phyloP scores from a whole-genome alignment of 2,329 filamentous ascomycete species.

The Claviceps arundinis region DNA sequence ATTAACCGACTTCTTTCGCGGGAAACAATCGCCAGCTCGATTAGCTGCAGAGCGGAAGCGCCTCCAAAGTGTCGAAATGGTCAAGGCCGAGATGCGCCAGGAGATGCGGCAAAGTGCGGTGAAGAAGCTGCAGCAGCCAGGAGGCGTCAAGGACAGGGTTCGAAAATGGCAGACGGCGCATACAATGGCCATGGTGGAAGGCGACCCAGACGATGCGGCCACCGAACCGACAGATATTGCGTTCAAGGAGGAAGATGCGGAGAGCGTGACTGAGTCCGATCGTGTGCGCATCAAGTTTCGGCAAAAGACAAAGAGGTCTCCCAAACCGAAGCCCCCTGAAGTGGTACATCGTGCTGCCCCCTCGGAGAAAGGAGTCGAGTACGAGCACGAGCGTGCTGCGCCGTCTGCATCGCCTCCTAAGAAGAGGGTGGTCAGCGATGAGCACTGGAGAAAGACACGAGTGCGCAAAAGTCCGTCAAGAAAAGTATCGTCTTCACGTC shows the following conservation, averaged over 20 bases:
- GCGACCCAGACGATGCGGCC: slow-evolving; percentile 36
- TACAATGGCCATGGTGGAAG: slow-evolving; percentile 46
- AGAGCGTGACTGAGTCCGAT: slow-evolving; percentile 49
- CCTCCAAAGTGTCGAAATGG: slow-evolving; percentile 44
- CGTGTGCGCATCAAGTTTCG: slow-evolving; percentile 42
- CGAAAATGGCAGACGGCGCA: slow-evolving; percentile 75
- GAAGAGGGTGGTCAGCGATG: slow-evolving; percentile 87
- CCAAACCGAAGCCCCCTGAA: slow-evolving; percentile 13
- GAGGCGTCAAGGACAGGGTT: slow-evolving; percentile 64
- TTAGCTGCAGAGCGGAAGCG: slow-evolving; percentile 37
- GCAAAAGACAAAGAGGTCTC: slow-evolving; percentile 28
- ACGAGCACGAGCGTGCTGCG: slow-evolving; percentile 7
- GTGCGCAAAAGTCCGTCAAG: slow-evolving; percentile 36
- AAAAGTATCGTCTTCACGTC: slow-evolving; percentile 23
- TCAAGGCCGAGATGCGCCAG: slow-evolving; percentile 37
- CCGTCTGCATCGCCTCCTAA: slow-evolving; percentile 50
- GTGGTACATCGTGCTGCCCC: slow-evolving; percentile 14
- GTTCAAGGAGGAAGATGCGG: slow-evolving; percentile 41
- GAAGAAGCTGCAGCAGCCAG: slow-evolving; percentile 46
- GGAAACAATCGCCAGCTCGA: slow-evolving; percentile 42
- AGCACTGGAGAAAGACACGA: slow-evolving; percentile 64
- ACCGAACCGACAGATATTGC: slow-evolving; percentile 50
- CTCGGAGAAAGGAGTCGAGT: slow-evolving; percentile 10
- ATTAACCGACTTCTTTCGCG: slow-evolving; percentile 43
- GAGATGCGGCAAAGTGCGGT: slow-evolving; percentile 48